Percentiles rank a stretch among this genome's conserved stretches.
Conservation (phyloP, 176 grass and related monocot genomes). For the Cenchrus americanus region DNA sequence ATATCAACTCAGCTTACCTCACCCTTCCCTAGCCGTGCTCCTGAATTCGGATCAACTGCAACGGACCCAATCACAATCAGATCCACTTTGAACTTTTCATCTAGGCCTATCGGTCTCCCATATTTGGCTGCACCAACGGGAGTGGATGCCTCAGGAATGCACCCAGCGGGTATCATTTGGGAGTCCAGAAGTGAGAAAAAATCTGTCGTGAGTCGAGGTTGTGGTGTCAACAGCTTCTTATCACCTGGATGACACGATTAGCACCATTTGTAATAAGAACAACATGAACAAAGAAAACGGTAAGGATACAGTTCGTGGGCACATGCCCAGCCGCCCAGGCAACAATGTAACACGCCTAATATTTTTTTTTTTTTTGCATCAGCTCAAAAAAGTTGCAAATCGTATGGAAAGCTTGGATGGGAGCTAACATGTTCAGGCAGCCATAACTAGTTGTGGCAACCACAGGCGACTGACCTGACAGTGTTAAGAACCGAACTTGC, state of each 20-base stretch:
- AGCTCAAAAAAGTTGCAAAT: too few relatives aligned
- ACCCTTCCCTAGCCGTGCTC: slow-evolving; percentile 82
- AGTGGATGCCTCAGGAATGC: slow-evolving; percentile 73
- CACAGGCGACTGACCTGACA: slow-evolving; percentile 59
- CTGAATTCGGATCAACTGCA: slow-evolving; percentile 88
- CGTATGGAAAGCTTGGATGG: too few relatives aligned
- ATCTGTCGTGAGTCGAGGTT: slow-evolving; percentile 75
- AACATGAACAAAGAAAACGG: not conserved
- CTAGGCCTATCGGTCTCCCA: slow-evolving; percentile 69
- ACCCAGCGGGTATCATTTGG: slow-evolving; percentile 56
- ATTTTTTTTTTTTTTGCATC: too few relatives aligned
- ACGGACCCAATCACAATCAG: slow-evolving; percentile 88
- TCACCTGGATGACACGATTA: slow-evolving; percentile 49
- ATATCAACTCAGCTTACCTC: slow-evolving; percentile 58
- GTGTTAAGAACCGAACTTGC: slow-evolving; percentile 82
- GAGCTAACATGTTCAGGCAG: not conserved
- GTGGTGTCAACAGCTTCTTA: slow-evolving; percentile 82
- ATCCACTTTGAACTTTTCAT: slow-evolving; percentile 82
- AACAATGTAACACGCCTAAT: not conserved
- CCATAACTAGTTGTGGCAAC: not conserved
- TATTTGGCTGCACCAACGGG: slow-evolving; percentile 85
- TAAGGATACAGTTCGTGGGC: not conserved
- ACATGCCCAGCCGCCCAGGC: too few relatives aligned
- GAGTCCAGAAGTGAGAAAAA: slow-evolving; percentile 80
- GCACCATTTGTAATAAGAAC: slow-evolving; percentile 14